Conservation (phyloP, 768 basidiomycete genomes). For the Suillus lakei region DNA sequence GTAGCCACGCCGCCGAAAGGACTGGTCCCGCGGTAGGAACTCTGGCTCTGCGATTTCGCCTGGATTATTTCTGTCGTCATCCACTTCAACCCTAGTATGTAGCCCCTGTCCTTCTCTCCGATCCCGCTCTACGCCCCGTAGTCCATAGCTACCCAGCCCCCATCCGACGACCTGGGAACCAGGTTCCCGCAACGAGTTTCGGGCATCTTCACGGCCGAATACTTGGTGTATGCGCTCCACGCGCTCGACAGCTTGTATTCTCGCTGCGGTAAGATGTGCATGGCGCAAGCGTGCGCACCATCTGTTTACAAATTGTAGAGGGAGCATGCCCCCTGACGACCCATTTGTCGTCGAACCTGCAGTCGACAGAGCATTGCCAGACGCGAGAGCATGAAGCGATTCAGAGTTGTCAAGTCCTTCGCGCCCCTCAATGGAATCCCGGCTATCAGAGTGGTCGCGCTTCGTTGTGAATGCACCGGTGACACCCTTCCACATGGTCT, state of each 20-base stretch:
- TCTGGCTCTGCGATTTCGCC: constrained; percentile 11
- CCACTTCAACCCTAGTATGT: constrained; percentile 23
- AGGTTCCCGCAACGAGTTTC: constrained; percentile 27
- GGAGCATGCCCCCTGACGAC: constrained; percentile 8
- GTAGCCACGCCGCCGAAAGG: constrained; percentile 13
- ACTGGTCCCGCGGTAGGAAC: constrained; percentile 19
- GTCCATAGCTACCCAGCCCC: constrained; percentile 75
- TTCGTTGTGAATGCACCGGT: constrained; percentile 49
- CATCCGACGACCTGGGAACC: constrained; percentile 53
- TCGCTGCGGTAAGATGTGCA: constrained; percentile 73
- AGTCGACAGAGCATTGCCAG: constrained; percentile 4
- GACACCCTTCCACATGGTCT: constrained; percentile 62
- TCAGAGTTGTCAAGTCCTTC: constrained; percentile 2
- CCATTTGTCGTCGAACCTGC: neutral
- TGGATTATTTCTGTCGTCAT: constrained; percentile 21
- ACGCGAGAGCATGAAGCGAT: constrained; percentile 17
- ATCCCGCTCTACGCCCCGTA: constrained; percentile 42
- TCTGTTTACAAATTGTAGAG: constrained; percentile 44
- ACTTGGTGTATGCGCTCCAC: constrained; percentile 68
- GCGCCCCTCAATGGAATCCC: neutral
- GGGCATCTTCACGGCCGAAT: constrained; percentile 44
- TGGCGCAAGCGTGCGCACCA: constrained; percentile 67
- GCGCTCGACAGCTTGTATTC: constrained; percentile 71
- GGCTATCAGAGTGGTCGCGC: neutral
- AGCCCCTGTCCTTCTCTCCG: constrained; percentile 22